Evolutionary conservation across 2,329 filamentous ascomycete genomes (phyloP).

Genomic region (Aspergillus hiratsukae): DNA sequence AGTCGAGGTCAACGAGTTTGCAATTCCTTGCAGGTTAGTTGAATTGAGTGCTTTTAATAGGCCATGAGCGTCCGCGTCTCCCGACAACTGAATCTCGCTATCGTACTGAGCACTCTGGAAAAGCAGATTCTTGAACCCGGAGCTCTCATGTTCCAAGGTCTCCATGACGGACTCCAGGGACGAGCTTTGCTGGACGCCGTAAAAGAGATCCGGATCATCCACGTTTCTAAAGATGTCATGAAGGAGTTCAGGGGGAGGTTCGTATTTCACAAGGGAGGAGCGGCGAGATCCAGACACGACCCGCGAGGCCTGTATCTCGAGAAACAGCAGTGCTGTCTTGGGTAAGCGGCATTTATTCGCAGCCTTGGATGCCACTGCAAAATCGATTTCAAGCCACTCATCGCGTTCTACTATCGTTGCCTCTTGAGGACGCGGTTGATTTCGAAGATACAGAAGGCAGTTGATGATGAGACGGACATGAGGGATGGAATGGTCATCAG

Average conservation of each 20-base stretch:
- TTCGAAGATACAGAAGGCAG: slow-evolving; percentile 80
- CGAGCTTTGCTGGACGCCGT: slow-evolving; percentile 76
- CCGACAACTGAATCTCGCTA: slow-evolving; percentile 64
- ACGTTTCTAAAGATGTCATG: slow-evolving; percentile 84
- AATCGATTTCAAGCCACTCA: slow-evolving; percentile 83
- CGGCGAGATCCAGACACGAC: slow-evolving; percentile 57
- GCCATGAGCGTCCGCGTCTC: slow-evolving; percentile 59
- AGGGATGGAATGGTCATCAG: slow-evolving; percentile 43
- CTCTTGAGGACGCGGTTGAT: slow-evolving; percentile 70
- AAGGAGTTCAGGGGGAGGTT: slow-evolving; percentile 63
- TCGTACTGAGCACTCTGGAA: slow-evolving; percentile 91
- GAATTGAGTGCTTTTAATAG: slow-evolving; percentile 73
- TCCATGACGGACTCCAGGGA: slow-evolving; percentile 73
- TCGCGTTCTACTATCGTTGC: slow-evolving; percentile 71
- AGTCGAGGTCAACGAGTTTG: slow-evolving; percentile 69
- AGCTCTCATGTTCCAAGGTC: slow-evolving; percentile 81
- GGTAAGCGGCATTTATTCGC: slow-evolving; percentile 78
- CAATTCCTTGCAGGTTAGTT: slow-evolving; percentile 80
- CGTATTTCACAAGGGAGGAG: slow-evolving; percentile 54
- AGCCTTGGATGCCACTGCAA: slow-evolving; percentile 62
- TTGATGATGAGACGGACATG: slow-evolving; percentile 72
- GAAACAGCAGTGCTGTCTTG: slow-evolving; percentile 78
- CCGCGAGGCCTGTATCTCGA: slow-evolving; percentile 65
- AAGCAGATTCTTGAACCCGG: slow-evolving; percentile 79
- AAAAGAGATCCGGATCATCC: slow-evolving; percentile 94